Conservation (phyloP, 441 rosid species). For the Gossypium trilobum region DNA sequence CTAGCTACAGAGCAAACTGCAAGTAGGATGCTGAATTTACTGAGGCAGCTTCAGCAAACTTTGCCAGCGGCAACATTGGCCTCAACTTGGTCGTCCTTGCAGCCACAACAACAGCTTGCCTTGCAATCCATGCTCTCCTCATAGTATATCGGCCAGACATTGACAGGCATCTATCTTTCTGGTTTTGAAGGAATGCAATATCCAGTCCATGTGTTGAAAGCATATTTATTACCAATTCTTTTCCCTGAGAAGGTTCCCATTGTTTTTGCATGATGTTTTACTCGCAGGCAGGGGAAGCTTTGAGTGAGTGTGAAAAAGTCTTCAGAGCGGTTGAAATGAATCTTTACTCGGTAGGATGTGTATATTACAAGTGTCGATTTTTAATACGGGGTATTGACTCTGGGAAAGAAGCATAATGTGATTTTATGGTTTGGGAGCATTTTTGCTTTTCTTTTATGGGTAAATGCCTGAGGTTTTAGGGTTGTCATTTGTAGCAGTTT, state of each 20-base stretch:
- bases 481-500: constrained; percentile 36
- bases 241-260: constrained; percentile 24
- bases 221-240: constrained; percentile 31
- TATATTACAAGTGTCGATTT: constrained; percentile 25
- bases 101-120: constrained; percentile 87
- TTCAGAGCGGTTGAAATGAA: constrained; percentile 19
- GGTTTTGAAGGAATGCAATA: constrained; percentile 14
- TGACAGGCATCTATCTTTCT: constrained; percentile 8
- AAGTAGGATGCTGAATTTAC: constrained; percentile 61
- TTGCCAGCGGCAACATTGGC: constrained; percentile 83
- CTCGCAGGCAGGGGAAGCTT: constrained; percentile 22
- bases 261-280: constrained; percentile 23
- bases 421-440: constrained; percentile 10
- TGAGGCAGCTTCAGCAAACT: constrained; percentile 84
- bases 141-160: constrained; percentile 15
- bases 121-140: constrained; percentile 82
- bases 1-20: constrained; percentile 75
- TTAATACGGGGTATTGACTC: constrained; percentile 13
- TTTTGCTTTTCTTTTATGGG: constrained; percentile 1
- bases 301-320: constrained; percentile 26
- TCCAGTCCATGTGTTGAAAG: constrained; percentile 19
- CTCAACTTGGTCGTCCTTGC: constrained; percentile 77
- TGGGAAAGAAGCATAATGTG: constrained; percentile 18
- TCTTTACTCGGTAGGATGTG: constrained; percentile 31
- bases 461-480: constrained; percentile 14